phyloP scores from a whole-genome alignment of 2,329 filamentous ascomycete genomes.

The Penicillium concentricum region DNA sequence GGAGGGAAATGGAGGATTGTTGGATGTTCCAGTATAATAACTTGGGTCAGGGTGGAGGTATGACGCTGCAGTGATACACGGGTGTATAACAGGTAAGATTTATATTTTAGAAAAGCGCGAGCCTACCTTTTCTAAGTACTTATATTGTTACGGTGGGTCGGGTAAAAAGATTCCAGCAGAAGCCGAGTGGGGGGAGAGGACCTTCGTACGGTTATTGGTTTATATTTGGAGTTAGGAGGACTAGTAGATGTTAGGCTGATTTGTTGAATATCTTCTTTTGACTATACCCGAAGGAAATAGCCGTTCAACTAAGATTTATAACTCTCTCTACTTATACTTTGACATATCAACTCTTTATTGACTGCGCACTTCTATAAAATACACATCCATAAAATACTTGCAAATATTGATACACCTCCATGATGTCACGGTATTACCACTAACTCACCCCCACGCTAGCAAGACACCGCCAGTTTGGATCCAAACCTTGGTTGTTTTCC shows the following conservation, averaged over 20 bases:
- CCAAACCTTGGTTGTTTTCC: background rate
- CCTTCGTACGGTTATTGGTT: background rate
- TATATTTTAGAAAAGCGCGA: slow-evolving; percentile 4
- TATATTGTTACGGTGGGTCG: slow-evolving; percentile 28
- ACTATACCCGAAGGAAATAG: background rate
- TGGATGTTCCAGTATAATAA: slow-evolving; percentile 12
- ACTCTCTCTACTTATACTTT: too few species aligned
- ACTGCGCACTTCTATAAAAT: too few species aligned
- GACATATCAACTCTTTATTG: too few species aligned
- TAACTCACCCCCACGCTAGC: slow-evolving; percentile 8
- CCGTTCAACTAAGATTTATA: too few species aligned
- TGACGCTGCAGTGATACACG: slow-evolving; percentile 21
- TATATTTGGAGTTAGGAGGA: background rate
- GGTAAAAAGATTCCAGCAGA: slow-evolving; percentile 24
- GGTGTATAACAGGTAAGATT: background rate
- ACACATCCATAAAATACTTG: too few species aligned
- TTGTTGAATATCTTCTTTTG: background rate
- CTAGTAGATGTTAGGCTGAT: too few species aligned
- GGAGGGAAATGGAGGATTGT: background rate
- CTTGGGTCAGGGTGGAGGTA: slow-evolving; percentile 14
- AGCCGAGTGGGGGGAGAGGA: slow-evolving; percentile 27
- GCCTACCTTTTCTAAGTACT: slow-evolving; percentile 26
- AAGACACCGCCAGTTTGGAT: slow-evolving; percentile 1
- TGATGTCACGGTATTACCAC: slow-evolving; percentile 6
- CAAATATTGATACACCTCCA: background rate